Evolutionary conservation across 1,139 yeast species (phyloP), one percentile per base, ranked within the genome.

Genomic region (Nadsonia starkeyi-henricii): DNA sequence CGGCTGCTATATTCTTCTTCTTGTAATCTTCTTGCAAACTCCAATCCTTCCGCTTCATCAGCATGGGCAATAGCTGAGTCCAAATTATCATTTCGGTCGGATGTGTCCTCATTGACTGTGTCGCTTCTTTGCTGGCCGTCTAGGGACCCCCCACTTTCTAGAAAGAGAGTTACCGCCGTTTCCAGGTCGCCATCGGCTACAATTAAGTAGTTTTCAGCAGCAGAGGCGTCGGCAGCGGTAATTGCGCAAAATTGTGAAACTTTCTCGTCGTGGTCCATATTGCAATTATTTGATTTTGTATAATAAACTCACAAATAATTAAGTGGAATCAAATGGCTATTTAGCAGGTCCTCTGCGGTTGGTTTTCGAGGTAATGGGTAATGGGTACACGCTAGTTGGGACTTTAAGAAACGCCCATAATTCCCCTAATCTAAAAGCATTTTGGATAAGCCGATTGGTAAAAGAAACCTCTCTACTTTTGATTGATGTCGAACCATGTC

Each of bases 101-200:
- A 18, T 5, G 28, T 9, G 17, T 33, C 17, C 5, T n/a, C 47
- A 26, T 21, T 20, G 39, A 21, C 8, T 19, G 1, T 8, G 26
- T 17, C 20, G 9, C 33, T 43, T 42, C 42, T 52, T 19, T 49
- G 51, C 49, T 61, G 53, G 59, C 68, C 52, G 61, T 68, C 62
- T 56, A 68, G 52, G 15, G 59, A 67, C 37, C 70, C 75, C 26
- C 85, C 86, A 50, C 78, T 75, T 61, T 93, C 98, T 70, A 85
- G 80, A 65, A 69, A 93, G 46, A 93, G 68, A 12, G 89, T 78
- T 7, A 93, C 85, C 0, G 98, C 98, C 28, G 79, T 76, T 53
- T 89, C 96, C 45, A 91, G 63, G 60, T 86, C 79, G 50, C 81
- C 80, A 47, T 81, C 89, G 9, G 93, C 76, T 66, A 89, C 79